Conservation (phyloP, 345 rosid species). For the Syzygium aromaticum region DNA sequence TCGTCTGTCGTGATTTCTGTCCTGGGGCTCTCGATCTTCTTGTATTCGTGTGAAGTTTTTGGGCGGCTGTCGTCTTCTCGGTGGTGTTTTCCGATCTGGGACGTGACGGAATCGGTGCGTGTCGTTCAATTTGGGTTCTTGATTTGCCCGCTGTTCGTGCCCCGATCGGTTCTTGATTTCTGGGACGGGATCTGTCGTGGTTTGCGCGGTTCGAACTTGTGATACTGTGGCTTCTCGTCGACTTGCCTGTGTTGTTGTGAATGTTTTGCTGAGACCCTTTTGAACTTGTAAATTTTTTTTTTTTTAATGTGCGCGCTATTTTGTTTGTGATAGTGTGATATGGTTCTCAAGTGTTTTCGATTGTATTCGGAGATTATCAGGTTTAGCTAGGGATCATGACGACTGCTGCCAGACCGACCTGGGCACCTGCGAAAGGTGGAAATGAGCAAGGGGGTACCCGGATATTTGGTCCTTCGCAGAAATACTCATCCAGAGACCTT, state of each 20-base stretch:
- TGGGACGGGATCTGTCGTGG: neutral
- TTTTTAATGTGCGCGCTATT: neutral
- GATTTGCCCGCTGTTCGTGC: neutral
- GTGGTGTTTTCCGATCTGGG: neutral
- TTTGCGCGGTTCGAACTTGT: neutral
- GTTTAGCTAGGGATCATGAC: conserved; percentile 42
- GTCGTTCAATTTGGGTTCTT: neutral
- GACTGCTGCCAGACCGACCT: conserved; percentile 94
- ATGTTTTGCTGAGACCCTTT: neutral
- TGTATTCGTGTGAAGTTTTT: neutral
- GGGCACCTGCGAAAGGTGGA: conserved; percentile 99
- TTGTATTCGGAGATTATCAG: neutral
- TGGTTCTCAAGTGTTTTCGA: neutral
- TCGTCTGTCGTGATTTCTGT: neutral
- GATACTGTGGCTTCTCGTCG: neutral
- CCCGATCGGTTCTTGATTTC: neutral
- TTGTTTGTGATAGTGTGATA: neutral
- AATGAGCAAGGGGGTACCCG: conserved; percentile 98
- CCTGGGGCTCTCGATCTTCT: neutral
- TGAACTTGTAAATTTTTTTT: neutral
- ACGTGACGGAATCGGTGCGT: neutral
- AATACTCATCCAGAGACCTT: conserved; percentile 88
- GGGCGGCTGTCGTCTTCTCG: neutral
- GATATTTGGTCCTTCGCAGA: conserved; percentile 96
- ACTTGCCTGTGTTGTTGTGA: neutral